Conservation (phyloP, 2,329 filamentous ascomycete genomes). For the Iodosphaeria phyllophila region DNA sequence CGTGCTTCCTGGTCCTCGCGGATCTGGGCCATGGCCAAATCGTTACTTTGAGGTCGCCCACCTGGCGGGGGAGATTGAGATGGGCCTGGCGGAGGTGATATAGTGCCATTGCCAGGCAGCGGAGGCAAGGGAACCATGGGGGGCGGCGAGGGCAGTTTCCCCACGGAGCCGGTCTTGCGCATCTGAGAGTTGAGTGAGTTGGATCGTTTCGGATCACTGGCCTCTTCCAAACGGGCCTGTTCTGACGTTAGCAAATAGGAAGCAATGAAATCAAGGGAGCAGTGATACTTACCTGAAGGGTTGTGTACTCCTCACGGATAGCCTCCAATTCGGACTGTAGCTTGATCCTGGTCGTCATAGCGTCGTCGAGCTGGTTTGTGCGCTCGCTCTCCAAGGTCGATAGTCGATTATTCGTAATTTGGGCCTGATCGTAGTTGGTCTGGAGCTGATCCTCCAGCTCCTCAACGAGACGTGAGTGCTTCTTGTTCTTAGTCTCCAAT, state of each 20-base stretch:
- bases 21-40: conserved; percentile 56
- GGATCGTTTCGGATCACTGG: conserved; percentile 30
- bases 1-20: conserved; percentile 90
- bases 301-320: conserved; percentile 49
- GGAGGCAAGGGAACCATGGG: conserved; percentile 93
- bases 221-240: conserved; percentile 13
- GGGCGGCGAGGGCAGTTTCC: conserved; percentile 78
- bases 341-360: conserved; percentile 41
- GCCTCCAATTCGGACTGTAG: conserved; percentile 52
- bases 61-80: conserved; percentile 32
- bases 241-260: conserved; percentile 10
- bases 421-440: conserved; percentile 85
- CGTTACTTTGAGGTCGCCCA: conserved; percentile 65
- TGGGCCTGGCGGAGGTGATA: conserved; percentile 23
- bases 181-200: conserved; percentile 48
- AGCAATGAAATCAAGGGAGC: neutral
- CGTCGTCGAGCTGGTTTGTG: conserved; percentile 60
- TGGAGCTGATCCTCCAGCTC: conserved; percentile 95
- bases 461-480: conserved; percentile 80
- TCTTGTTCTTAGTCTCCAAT: conserved; percentile 56
- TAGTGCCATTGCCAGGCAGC: conserved; percentile 43
- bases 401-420: conserved; percentile 66
- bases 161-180: conserved; percentile 68
- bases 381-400: conserved; percentile 66
- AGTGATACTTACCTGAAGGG: conserved; percentile 49